Evolutionary conservation across 192 early-diverging fungal species (phyloP).

Genomic region (Backusella circina): DNA sequence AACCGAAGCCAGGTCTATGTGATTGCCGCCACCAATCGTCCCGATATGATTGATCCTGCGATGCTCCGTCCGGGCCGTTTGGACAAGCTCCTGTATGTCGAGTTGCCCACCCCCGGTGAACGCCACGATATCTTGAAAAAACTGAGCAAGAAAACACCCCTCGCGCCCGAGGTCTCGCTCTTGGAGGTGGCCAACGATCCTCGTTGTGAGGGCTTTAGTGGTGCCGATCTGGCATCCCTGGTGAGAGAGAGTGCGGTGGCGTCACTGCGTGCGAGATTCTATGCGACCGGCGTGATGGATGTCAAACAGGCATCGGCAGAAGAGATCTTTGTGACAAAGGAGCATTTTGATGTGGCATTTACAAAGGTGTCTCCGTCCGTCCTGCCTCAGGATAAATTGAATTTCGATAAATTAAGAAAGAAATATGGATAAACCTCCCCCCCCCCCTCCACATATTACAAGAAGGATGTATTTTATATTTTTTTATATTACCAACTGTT

Average conservation of each 20-base stretch:
- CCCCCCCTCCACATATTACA: background rate
- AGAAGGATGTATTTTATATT: background rate
- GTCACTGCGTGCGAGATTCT: conserved; percentile 66
- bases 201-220: conserved; percentile 69
- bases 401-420: conserved; percentile 13
- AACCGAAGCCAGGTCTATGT: conserved; percentile 88
- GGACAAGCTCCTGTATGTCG: conserved; percentile 97
- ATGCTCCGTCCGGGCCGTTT: conserved; percentile 97
- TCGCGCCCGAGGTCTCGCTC: conserved; percentile 57
- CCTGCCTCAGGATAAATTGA: conserved; percentile 21
- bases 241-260: conserved; percentile 81
- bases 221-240: conserved; percentile 74
- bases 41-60: conserved; percentile 87
- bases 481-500: too few relatives aligned
- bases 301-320: conserved; percentile 20
- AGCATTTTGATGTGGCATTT: conserved; percentile 83
- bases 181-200: conserved; percentile 54
- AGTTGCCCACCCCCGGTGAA: conserved; percentile 79
- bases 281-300: conserved; percentile 31
- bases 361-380: conserved; percentile 80
- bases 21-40: conserved; percentile 96
- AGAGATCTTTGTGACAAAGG: conserved; percentile 50
- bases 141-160: conserved; percentile 74
- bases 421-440: conserved; percentile 7
- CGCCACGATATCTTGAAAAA: conserved; percentile 84